Conservation (phyloP, 2,329 filamentous ascomycete species). For the Dactylonectria estremocensis region DNA sequence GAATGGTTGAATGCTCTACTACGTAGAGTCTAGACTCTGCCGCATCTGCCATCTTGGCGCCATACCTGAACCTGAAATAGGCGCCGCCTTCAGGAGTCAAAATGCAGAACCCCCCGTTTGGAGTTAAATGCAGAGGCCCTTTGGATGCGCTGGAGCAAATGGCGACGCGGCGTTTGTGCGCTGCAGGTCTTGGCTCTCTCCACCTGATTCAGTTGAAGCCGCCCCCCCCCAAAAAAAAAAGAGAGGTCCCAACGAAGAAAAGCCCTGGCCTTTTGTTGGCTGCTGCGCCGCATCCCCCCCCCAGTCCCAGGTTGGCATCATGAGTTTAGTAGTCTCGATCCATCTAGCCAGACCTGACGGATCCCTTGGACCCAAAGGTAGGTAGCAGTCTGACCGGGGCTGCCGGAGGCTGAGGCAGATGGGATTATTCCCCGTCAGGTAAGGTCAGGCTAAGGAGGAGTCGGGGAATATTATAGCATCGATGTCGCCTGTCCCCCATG, state of each 20-base stretch:
- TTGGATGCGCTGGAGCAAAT: constrained; percentile 26
- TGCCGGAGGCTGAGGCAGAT: not conserved
- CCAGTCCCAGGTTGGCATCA: not conserved
- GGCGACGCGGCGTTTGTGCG: constrained; percentile 4
- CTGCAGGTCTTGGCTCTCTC: constrained; percentile 28
- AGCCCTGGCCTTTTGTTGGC: not conserved
- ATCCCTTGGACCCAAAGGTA: too few species aligned
- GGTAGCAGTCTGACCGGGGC: not conserved
- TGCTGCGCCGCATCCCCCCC: not conserved
- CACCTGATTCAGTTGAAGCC: constrained; percentile 13
- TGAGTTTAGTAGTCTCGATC: not conserved
- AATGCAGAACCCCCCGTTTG: constrained; percentile 27
- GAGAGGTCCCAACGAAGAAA: too few species aligned
- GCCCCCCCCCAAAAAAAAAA: too few species aligned
- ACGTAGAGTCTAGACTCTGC: not conserved
- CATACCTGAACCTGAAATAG: not conserved
- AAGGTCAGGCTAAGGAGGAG: too few species aligned
- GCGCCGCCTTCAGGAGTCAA: constrained; percentile 24
- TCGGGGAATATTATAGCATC: not conserved
- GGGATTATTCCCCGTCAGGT: not conserved
- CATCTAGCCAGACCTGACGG: not conserved
- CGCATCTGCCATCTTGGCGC: not conserved
- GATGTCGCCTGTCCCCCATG: too few species aligned
- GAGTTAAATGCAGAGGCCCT: too few species aligned
- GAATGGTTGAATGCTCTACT: too few species aligned